Evolutionary conservation across 345 rosid species (phyloP).

Genomic region (Ceriops decandra): DNA sequence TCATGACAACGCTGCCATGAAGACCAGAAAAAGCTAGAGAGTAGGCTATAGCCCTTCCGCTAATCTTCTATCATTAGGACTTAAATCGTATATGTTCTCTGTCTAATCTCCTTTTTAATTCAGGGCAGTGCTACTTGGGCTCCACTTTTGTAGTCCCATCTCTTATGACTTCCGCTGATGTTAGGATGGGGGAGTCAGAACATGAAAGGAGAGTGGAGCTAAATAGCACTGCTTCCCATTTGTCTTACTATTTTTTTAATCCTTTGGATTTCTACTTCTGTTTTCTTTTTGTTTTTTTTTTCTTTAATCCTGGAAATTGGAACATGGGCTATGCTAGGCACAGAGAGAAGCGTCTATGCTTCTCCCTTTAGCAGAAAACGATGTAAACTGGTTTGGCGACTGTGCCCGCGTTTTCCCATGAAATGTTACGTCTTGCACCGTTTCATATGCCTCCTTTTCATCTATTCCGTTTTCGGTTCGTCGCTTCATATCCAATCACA

Average conservation of each 20-base stretch:
- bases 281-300: too few relatives aligned
- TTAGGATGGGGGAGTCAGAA: background rate
- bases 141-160: conserved; percentile 34
- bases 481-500: background rate
- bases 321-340: conserved; percentile 10
- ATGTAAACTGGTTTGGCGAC: conserved; percentile 31
- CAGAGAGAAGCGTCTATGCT: background rate
- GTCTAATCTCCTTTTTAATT: background rate
- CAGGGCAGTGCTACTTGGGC: conserved; percentile 59
- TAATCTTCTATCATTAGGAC: conserved; percentile 22
- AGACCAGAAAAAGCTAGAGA: conserved; percentile 28
- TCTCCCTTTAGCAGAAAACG: conserved; percentile 35
- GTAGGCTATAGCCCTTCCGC: background rate
- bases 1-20: conserved; percentile 10
- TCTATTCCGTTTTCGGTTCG: background rate
- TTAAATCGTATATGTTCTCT: conserved; percentile 11
- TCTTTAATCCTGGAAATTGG: conserved; percentile 16
- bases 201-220: conserved; percentile 40
- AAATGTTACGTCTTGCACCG: conserved; percentile 14
- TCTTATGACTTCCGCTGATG: background rate
- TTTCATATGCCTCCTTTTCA: background rate
- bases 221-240: conserved; percentile 41
- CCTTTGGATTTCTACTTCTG: conserved; percentile 14
- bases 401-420: conserved; percentile 32
- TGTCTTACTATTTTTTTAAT: background rate